Evolutionary conservation across 2,329 filamentous ascomycete genomes (phyloP), one percentile per base, ranked within the genome.

Genomic region (Apiospora arundinis): DNA sequence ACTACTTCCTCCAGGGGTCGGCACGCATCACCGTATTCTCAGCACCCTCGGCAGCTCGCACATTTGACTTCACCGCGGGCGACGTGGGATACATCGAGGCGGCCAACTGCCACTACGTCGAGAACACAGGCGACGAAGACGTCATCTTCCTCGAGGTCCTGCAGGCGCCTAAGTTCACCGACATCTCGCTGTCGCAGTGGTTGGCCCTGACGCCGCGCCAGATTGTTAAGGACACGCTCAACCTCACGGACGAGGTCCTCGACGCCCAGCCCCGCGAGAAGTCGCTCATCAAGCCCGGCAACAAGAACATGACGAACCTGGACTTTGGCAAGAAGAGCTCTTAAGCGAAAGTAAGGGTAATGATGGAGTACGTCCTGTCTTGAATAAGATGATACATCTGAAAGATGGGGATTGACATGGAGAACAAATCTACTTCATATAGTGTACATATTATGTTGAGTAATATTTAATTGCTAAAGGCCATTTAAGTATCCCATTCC

Each of bases 101-200:
- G 12, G 82, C 84, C 0, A 83, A 84, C 49, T 85, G 86, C 0
- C 90, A 91, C 76, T 91, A 90, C 73, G 81, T 91, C 23, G 88
- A 91, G 80, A 91, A 91, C 76, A 89, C 85, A 0, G 89, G 88
- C 23, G 85, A 82, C 12, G 86, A 87, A 72, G 86, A 89, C 72
- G 79, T 91, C 11, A 80, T 90, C 6, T 89, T 90, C 76, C 80
- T 91, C n/a, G 89, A 91, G 75, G 86, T 91, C 1, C 79, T 91
- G 69, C 86, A 88, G 78, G 85, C 88, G 4, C 77, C 79, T 32
- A 81, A 82, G 69, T 89, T 88, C 72, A 83, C 83, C 18, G 88
- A 90, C 73, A 85, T 90, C 71, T 86, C 84, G 70, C 85, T 89
- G 5, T 85, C 86, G 0, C 88, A 90, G 78, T 90, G 89, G 88